phyloP scores from a whole-genome alignment of 371 early-diverging fungal species.

The Parasitella parasitica region DNA sequence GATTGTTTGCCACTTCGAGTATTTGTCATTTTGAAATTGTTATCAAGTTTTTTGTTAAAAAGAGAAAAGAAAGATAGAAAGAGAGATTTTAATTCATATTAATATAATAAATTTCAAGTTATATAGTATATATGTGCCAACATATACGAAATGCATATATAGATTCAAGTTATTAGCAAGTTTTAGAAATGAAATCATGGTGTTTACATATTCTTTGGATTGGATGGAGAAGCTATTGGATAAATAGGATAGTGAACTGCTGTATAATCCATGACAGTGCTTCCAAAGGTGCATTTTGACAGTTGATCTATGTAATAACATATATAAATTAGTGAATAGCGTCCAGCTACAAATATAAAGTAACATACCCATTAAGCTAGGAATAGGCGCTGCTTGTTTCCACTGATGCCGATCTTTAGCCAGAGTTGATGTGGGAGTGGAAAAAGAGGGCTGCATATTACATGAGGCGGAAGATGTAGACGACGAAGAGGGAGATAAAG shows the following conservation, averaged over 20 bases:
- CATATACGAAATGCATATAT: not conserved
- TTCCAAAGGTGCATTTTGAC: constrained; percentile 30
- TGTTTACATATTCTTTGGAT: not conserved
- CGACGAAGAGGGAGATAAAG: constrained; percentile 27
- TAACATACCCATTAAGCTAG: constrained; percentile 29
- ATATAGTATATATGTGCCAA: not conserved
- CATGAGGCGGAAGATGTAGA: constrained; percentile 16
- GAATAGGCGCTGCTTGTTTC: constrained; percentile 25
- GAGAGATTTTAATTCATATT: not conserved
- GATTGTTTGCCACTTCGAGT: not conserved
- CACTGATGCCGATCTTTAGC: constrained; percentile 3
- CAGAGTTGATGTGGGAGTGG: constrained; percentile 20
- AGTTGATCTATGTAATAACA: constrained; percentile 27
- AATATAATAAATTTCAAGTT: not conserved
- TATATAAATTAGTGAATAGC: not conserved
- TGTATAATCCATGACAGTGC: constrained; percentile 27
- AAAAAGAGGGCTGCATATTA: constrained; percentile 22
- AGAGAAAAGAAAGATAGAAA: not conserved
- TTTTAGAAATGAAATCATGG: not conserved
- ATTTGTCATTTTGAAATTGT: not conserved
- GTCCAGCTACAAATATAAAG: not conserved
- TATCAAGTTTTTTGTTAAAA: not conserved
- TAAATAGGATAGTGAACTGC: constrained; percentile 31
- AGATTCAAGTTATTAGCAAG: not conserved
- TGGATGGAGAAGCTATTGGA: constrained; percentile 19